A percentile compares a stretch with the other conserved stretches of the same genome.
phyloP scores from a whole-genome alignment of 2,329 filamentous ascomycete species.

The Pleomassaria siparia region DNA sequence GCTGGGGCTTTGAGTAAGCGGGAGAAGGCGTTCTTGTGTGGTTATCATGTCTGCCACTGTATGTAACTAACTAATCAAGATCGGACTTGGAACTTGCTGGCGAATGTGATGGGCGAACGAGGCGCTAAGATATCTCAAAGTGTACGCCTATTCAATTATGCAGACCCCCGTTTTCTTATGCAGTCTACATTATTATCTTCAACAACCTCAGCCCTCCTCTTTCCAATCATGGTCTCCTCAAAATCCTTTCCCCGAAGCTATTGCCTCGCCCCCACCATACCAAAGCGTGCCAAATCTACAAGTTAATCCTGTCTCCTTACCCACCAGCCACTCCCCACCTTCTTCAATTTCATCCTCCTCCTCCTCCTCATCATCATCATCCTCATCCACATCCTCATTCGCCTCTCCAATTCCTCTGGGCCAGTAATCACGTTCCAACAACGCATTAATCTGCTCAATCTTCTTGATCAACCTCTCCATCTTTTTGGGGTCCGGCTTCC shows the following conservation, averaged over 20 bases:
- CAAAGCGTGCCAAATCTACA: slow-evolving; percentile 74
- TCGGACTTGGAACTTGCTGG: no score
- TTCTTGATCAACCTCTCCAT: slow-evolving; percentile 49
- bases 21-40: no score
- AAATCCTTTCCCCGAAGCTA: slow-evolving; percentile 57
- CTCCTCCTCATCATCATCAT: no score
- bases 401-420: slow-evolving; percentile 33
- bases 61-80: no score
- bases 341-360: slow-evolving; percentile 44
- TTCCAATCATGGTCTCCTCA: slow-evolving; percentile 22
- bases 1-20: no score
- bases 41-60: no score
- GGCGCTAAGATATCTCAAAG: no score
- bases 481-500: background rate
- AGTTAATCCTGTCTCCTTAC: slow-evolving; percentile 79
- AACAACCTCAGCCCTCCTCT: background rate
- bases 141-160: no score
- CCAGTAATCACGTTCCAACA: slow-evolving; percentile 74
- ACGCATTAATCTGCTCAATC: slow-evolving; percentile 76
- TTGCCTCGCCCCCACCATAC: slow-evolving; percentile 79
- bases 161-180: no score
- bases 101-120: no score
- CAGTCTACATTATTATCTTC: no score
- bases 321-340: slow-evolving; percentile 80
- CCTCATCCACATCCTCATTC: background rate